Base-by-base conservation (phyloP, 495 filamentous ascomycete species). In the Aspergillus conjunctus region DNA sequence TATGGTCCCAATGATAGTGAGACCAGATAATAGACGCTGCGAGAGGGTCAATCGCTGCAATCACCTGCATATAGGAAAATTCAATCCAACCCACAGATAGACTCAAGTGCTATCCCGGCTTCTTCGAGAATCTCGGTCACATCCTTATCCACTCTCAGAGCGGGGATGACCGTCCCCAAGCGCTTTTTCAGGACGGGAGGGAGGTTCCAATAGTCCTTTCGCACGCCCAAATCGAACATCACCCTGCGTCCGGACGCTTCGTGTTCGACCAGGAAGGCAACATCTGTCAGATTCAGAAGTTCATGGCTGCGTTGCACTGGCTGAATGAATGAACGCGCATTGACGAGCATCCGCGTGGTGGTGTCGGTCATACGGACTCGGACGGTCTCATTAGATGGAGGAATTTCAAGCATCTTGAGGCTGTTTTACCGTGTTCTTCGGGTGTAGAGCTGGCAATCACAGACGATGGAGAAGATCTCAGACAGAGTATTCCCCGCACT, bases 331-430 rank as follows among this genome's bases (percentile, higher is more conserved):
- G 68, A 59, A 12, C 65, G 49, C 12, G 72, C 65, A 21, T 66
- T 62, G 0, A 71, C 60, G 15, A 68, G 62, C 56, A 77, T 68
- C 31, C 67, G 56, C 4, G 68, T 68, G 17, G 66, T 73, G 15
- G 74, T 75, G 54, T 78, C 72, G 14, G 76, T 66, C 51, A 74
- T 69, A 15, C 65, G 64, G 15, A 78, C 71, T 3, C 73, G 66
- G 9, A 77, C 75, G 0, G 65, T 73, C 12, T 34, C 58, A 30
- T 62, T 39, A 41, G 68, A 50, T 9, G 43, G 41, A 5, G 58
- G 58, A 17, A 60, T 30, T 21, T 45, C 32, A n/a, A 58, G 45
- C 45, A 51, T 51, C 37, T 39, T 43, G 30, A 34, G 7, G 45
- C 22, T 9, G 7, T 4, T 21, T 31, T 21, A 5, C 26, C 11